phyloP scores from a whole-genome alignment of 129 eudicot species.

The Tagetes patula region DNA sequence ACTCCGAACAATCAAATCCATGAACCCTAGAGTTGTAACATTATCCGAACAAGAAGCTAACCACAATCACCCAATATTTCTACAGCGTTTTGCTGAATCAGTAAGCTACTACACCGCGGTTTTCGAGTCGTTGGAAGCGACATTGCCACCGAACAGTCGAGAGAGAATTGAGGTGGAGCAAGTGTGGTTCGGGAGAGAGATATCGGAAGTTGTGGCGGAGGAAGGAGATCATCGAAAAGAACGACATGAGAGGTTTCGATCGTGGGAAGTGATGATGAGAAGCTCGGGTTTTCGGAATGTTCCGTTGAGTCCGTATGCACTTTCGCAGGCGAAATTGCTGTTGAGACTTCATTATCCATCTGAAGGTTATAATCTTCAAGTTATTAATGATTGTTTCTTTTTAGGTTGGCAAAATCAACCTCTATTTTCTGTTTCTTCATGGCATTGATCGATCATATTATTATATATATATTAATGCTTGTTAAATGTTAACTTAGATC shows the following conservation, averaged over 20 bases:
- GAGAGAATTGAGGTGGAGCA: constrained; percentile 73
- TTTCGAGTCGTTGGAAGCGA: constrained; percentile 84
- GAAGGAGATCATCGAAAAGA: constrained; percentile 58
- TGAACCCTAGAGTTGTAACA: constrained; percentile 67
- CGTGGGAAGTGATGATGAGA: constrained; percentile 76
- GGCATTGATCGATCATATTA: constrained; percentile 40
- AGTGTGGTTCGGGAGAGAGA: constrained; percentile 82
- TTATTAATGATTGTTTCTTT: constrained; percentile 53
- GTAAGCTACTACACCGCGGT: constrained; percentile 66
- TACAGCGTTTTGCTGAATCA: constrained; percentile 55
- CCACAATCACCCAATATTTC: constrained; percentile 61
- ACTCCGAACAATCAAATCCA: constrained; percentile 54
- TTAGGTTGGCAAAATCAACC: constrained; percentile 89
- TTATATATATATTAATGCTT: neutral
- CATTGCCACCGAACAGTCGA: constrained; percentile 72
- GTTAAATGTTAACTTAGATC: neutral
- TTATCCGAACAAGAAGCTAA: constrained; percentile 67
- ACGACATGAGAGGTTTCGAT: constrained; percentile 62
- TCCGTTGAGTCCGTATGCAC: constrained; percentile 60
- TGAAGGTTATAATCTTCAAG: constrained; percentile 71
- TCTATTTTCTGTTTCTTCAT: constrained; percentile 87
- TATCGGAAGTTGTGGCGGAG: constrained; percentile 53
- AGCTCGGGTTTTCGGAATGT: constrained; percentile 53
- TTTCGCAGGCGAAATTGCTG: constrained; percentile 76
- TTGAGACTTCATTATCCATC: constrained; percentile 89